phyloP scores from a whole-genome alignment of 1,284 basidiomycete genomes.

The Exobasidium cylindrosporum region DNA sequence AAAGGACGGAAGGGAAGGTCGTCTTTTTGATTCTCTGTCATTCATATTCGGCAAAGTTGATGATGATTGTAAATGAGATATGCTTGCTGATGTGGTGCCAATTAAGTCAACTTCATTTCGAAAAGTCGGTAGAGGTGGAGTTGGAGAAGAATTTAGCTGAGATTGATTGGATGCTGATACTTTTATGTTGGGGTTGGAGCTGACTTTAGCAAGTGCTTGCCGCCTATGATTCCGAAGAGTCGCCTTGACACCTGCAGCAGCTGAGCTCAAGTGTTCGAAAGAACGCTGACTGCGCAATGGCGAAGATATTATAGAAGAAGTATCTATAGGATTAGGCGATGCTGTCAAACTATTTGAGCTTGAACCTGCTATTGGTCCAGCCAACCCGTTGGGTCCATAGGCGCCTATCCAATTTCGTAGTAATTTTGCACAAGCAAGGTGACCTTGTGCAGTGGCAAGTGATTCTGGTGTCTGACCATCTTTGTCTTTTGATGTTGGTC shows the following conservation, averaged over 20 bases:
- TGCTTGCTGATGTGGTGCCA: background rate
- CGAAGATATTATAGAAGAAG: too few species aligned
- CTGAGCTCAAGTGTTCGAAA: slow-evolving; percentile 16
- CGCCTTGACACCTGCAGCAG: slow-evolving; percentile 19
- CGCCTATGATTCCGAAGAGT: slow-evolving; percentile 17
- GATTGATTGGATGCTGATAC: background rate
- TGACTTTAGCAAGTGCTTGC: slow-evolving; percentile 21
- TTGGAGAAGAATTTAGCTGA: slow-evolving; percentile 9
- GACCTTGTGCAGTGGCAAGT: slow-evolving; percentile 36
- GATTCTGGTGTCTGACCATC: slow-evolving; percentile 38
- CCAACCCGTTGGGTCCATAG: slow-evolving; percentile 37
- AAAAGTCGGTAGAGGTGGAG: slow-evolving; percentile 14
- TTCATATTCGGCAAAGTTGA: slow-evolving; percentile 1
- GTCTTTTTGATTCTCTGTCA: slow-evolving; percentile 17
- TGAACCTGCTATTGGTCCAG: slow-evolving; percentile 24
- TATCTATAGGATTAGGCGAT: background rate
- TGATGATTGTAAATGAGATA: background rate
- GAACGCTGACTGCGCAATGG: slow-evolving; percentile 12
- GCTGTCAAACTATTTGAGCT: background rate
- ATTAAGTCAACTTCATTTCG: slow-evolving; percentile 7
- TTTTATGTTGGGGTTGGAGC: slow-evolving; percentile 37
- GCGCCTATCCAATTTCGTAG: slow-evolving; percentile 36
- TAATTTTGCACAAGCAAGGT: slow-evolving; percentile 30
- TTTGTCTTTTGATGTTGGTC: slow-evolving; percentile 35
- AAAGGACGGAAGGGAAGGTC: slow-evolving; percentile 40